Evolutionary conservation across 495 filamentous ascomycete species (phyloP), one percentile per base, ranked within the genome.

Genomic region (Daldinia bambusicola): DNA sequence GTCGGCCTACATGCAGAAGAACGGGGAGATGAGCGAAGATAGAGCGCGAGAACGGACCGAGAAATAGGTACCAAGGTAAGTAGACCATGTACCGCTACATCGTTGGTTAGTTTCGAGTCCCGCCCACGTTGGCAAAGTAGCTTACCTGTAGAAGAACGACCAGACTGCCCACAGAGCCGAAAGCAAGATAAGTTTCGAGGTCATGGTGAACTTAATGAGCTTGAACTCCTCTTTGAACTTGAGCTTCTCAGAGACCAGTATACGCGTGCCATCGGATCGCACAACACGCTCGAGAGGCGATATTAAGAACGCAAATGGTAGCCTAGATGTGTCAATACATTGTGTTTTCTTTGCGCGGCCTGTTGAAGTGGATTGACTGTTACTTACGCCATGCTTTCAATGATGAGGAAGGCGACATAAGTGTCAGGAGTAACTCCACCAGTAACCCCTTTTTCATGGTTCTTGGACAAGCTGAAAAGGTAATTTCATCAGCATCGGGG

Each of bases 11-110:
- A 72, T 72, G 70, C 70, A 72, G 50, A 72, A 66, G 41, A 69
- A 69, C 10, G 70, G 70, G 9, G 70, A 69, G 40, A 72, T 43
- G 59, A 72, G 70, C 16, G 70, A 72, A 16, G 70, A 72, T 30
- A 86, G 71, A 13, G 82, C 79, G 20, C 84, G 75, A 26, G 79
- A 74, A 8, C 81, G 80, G 13, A 84, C 82, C n/a, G 81, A 81
- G 71, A 86, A 85, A 57, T 86, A 85, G 41, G 79, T 81, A 16
- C 79, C 82, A 34, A 85, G 71, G 64, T 85, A 86, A 38, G 83
- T 85, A 6, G 78, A 79, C 65, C 84, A 84, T 13, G 83, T 81
- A n/a, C 75, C 69, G 34, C 70, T 69, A 43, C 14, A 31, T 38
- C 30, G 26, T 16, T 22, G 6, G 56, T 67, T 18, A 67, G 65